Evolutionary conservation across 1,284 basidiomycete genomes (phyloP).

Genomic region (Calocybe gambosa): DNA sequence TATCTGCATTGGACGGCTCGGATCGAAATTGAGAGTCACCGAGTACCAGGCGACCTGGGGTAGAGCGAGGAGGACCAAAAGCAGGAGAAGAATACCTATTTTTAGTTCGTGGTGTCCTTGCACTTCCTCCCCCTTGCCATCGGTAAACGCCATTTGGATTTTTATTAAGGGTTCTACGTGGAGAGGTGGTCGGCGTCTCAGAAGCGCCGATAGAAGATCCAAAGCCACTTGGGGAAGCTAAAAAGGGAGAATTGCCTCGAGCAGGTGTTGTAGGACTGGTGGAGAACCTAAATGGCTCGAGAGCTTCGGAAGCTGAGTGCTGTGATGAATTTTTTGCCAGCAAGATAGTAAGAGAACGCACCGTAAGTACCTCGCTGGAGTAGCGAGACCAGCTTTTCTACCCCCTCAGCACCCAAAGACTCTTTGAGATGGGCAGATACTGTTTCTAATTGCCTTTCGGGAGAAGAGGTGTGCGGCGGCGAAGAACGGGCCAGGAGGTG

Average conservation of each 20-base stretch:
- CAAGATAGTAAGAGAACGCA: conserved; percentile 13
- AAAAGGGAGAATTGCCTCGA: conserved; percentile 36
- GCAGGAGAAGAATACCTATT: conserved; percentile 66
- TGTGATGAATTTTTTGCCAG: not conserved
- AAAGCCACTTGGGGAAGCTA: conserved; percentile 3
- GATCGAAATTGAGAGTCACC: conserved; percentile 32
- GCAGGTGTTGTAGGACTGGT: conserved; percentile 36
- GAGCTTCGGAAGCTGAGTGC: conserved; percentile 23
- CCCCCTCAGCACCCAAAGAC: conserved; percentile 15
- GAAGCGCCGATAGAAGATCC: conserved; percentile 19
- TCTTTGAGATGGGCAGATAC: conserved; percentile 12
- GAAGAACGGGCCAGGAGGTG: conserved; percentile 11
- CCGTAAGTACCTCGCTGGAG: conserved; percentile 33
- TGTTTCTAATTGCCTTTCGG: conserved; percentile 37
- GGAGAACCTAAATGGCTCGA: conserved; percentile 57
- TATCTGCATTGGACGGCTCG: conserved; percentile 40
- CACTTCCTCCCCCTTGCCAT: conserved; percentile 66
- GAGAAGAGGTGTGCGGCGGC: conserved; percentile 18
- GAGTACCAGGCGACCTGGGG: conserved; percentile 32
- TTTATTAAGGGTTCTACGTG: conserved; percentile 48
- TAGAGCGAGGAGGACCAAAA: conserved; percentile 46
- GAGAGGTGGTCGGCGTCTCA: conserved; percentile 20
- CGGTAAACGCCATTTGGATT: conserved; percentile 68
- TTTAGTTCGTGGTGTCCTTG: conserved; percentile 40
- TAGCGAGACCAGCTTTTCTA: conserved; percentile 49